Base-by-base conservation (phyloP, 805 yeast genomes). In the Pichia nanzhaoensis region DNA sequence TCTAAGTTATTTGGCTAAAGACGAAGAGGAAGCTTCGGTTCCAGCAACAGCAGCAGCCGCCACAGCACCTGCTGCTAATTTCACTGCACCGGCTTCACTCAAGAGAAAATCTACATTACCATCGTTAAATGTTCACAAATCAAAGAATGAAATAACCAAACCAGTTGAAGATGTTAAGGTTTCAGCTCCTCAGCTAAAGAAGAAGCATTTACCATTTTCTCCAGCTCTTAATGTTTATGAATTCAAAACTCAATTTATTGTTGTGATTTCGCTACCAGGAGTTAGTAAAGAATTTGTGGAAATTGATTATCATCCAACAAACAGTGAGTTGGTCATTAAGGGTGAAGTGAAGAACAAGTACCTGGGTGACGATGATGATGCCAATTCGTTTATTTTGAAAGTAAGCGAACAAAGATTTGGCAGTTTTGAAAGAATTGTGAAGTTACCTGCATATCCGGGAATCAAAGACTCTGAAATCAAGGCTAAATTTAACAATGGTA, bases 181-280 rank as follows among this genome's bases (percentile, higher is more conserved):
- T 19, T 39, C 42, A 30, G 45, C 43, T 12, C 48, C 48, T 14
- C 48, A 46, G 38, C 34, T 46, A 31, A 41, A 34, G 12, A 41
- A 40, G 30, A 41, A 65, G 22, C 60, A 64, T 17, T 48, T 71
- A 38, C 80, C 81, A 50, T 76, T 75, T 49, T 73, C 82, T 10
- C 84, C 84, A 20, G 74, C 75, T 45, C 63, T 78, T 3, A 80
- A 78, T 51, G 71, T 78, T n/a, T 78, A 77, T 51, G 80, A 78
- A 48, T 63, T 67, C 41, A 66, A 67, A 1, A 66, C 66, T 16
- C 60, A 64, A 16, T 79, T 77, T 50, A 55, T 68, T 14, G 69
- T 77, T 12, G 73, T 73, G 1, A 57, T 78, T 12, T 73, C 82
- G 4, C 57, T 79, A 21, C 78, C 84, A n/a, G 84, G 84, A 39